Percentiles rank a stretch among this genome's conserved stretches.
Evolutionary conservation across 1,284 basidiomycete species (phyloP).

Genomic region (Ceratobasidium sp.): DNA sequence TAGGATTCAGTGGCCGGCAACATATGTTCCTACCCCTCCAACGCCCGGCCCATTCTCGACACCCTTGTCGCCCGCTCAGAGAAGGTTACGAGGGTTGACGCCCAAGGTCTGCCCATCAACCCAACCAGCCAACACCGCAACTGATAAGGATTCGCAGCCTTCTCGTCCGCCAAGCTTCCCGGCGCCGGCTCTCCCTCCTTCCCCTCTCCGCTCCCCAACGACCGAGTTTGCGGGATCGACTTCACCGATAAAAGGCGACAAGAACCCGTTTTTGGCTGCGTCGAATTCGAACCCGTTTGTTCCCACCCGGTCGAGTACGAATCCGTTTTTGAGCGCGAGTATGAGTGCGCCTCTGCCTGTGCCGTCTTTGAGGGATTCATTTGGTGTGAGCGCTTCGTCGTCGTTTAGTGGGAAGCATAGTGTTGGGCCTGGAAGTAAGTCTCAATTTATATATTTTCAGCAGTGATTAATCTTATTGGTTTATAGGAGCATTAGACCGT

Average conservation of each 20-base stretch:
- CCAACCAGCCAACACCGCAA: too few species aligned
- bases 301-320: constrained; percentile 9
- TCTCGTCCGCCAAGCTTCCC: constrained; percentile 27
- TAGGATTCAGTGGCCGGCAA: constrained; percentile 26
- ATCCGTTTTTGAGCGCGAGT: constrained; percentile 24
- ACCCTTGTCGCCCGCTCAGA: constrained; percentile 26
- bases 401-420: constrained; percentile 28
- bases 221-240: constrained; percentile 1
- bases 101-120: constrained; percentile 22
- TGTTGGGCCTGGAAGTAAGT: constrained; percentile 36
- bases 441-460: too few species aligned
- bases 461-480: too few species aligned
- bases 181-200: constrained; percentile 12
- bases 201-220: constrained; percentile 26
- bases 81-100: constrained; percentile 15
- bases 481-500: constrained; percentile 27
- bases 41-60: constrained; percentile 33
- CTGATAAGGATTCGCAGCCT: background rate
- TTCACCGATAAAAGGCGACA: constrained; percentile 16
- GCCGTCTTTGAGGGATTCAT: constrained; percentile 8
- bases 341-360: background rate
- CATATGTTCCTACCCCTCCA: constrained; percentile 15
- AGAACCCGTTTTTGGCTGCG: constrained; percentile 20
- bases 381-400: background rate
- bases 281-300: background rate